A percentile compares a stretch with the other conserved stretches of the same genome.
Evolutionary conservation across 306 rosid species (phyloP).

Genomic region (Vigna unguiculata): DNA sequence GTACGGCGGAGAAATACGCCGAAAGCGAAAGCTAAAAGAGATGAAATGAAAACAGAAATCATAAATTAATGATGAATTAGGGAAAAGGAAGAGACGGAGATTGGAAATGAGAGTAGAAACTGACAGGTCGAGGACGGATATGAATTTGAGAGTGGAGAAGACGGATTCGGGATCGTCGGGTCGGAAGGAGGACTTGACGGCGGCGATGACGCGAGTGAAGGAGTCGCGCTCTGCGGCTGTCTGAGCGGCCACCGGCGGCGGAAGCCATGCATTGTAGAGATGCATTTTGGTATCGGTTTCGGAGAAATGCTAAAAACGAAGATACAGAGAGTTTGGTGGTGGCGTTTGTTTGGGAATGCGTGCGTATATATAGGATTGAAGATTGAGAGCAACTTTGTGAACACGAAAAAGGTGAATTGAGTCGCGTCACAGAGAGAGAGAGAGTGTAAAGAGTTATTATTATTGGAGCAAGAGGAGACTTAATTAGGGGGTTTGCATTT

Average conservation of each 20-base stretch:
- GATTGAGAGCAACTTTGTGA: constrained; percentile 37
- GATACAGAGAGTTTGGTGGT: constrained; percentile 3
- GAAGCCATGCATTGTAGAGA: constrained; percentile 99
- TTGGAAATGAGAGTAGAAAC: constrained; percentile 42
- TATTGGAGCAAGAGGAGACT: constrained; percentile 5
- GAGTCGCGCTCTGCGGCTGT: constrained; percentile 76
- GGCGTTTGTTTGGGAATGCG: background rate
- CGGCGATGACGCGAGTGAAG: constrained; percentile 67
- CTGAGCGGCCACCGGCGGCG: constrained; percentile 85
- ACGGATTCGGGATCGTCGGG: constrained; percentile 89
- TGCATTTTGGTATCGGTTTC: constrained; percentile 55
- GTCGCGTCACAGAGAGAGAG: background rate
- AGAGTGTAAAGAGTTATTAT: constrained; percentile 8
- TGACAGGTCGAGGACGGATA: constrained; percentile 94
- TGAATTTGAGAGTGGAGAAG: constrained; percentile 81
- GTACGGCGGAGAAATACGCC: background rate
- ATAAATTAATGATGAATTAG: constrained; percentile 9
- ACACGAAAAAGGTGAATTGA: constrained; percentile 43
- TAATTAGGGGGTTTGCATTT: background rate
- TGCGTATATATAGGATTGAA: constrained; percentile 35
- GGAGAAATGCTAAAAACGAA: constrained; percentile 16
- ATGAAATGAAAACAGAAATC: background rate
- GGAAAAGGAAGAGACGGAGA: constrained; percentile 11
- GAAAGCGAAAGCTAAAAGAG: background rate
- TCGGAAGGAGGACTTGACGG: constrained; percentile 60